A percentile compares a stretch with the other conserved stretches of the same genome.
Evolutionary conservation across 352 stramenopile genomes (phyloP).

Genomic region (Pythium insidiosum): DNA sequence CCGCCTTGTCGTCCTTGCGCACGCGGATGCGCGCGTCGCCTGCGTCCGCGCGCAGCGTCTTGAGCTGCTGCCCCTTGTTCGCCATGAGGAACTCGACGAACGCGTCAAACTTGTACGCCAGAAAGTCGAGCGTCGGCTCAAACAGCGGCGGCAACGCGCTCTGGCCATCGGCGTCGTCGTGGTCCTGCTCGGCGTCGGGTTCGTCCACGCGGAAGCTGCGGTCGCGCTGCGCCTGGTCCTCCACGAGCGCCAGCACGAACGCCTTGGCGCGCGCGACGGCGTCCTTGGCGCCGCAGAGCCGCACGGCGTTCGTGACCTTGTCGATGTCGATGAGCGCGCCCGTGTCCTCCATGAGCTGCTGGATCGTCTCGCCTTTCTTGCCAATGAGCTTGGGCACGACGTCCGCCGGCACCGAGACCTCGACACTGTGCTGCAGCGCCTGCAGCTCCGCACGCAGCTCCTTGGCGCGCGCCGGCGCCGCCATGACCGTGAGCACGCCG

Average conservation of each 20-base stretch:
- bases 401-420: constrained; percentile 56
- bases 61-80: constrained; percentile 66
- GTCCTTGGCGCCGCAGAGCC: constrained; percentile 47
- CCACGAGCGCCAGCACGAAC: constrained; percentile 56
- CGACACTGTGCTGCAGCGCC: constrained; percentile 34
- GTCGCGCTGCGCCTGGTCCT: constrained; percentile 53
- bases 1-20: constrained; percentile 47
- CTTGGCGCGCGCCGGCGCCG: constrained; percentile 40
- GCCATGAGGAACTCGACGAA: constrained; percentile 77
- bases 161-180: constrained; percentile 25
- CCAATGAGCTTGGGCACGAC: constrained; percentile 80
- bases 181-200: no score
- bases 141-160: no score
- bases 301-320: constrained; percentile 63
- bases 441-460: constrained; percentile 47
- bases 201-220: constrained; percentile 37
- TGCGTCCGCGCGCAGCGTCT: constrained; percentile 46
- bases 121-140: constrained; percentile 34
- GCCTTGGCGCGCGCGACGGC: constrained; percentile 43
- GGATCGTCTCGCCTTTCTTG: constrained; percentile 81
- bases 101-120: constrained; percentile 55
- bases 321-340: constrained; percentile 71
- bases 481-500: constrained; percentile 47
- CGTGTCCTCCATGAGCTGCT: constrained; percentile 77
- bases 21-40: constrained; percentile 61